phyloP scores from a whole-genome alignment of 257 asterid species.

The Anisodus tanguticus region DNA sequence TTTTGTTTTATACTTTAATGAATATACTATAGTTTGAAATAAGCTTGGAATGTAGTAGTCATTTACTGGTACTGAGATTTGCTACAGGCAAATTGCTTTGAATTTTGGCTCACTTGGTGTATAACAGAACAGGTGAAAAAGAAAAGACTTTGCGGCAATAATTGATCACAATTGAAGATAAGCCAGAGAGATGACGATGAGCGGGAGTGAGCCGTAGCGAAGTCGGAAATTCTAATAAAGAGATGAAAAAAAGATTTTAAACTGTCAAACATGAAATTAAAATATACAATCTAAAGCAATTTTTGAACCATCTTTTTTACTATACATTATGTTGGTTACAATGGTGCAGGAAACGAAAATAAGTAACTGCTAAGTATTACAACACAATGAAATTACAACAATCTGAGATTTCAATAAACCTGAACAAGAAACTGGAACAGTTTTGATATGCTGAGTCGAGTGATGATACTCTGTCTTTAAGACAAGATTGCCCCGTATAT shows the following conservation, averaged over 20 bases:
- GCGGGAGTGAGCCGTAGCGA: not conserved
- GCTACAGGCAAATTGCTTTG: not conserved
- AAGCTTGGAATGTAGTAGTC: slow-evolving; percentile 13
- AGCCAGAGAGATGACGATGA: not conserved
- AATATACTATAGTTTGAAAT: not conserved
- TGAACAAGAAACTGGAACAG: too few relatives aligned
- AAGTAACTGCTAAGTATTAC: too few relatives aligned
- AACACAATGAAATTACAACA: too few relatives aligned
- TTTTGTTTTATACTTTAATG: not conserved
- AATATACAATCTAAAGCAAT: not conserved
- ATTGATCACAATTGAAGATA: not conserved
- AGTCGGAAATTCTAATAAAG: not conserved
- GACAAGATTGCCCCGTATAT: too few relatives aligned
- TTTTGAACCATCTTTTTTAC: not conserved
- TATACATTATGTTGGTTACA: too few relatives aligned
- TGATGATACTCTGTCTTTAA: too few relatives aligned
- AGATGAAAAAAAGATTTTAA: not conserved
- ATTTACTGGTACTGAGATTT: slow-evolving; percentile 26
- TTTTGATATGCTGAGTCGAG: too few relatives aligned
- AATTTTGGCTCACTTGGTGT: slow-evolving; percentile 7
- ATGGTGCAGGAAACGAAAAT: too few relatives aligned
- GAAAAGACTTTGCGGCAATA: not conserved
- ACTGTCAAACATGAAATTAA: not conserved
- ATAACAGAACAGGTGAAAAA: not conserved
- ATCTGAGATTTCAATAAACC: too few relatives aligned